Base-by-base conservation (phyloP, 495 filamentous ascomycete species). In the Aspergillus nidulans region DNA sequence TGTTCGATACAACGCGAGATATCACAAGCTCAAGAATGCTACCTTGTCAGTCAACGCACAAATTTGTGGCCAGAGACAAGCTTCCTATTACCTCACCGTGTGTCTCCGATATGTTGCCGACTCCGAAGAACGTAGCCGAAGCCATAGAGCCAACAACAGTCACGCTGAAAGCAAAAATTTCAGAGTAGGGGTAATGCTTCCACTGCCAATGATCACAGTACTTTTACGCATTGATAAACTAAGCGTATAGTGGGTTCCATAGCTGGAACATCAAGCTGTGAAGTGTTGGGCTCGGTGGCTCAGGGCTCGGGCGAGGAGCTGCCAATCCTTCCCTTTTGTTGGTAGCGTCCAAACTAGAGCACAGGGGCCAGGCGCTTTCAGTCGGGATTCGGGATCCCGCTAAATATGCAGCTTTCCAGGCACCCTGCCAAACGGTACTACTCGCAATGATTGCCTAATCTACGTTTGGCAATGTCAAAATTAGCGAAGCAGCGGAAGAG, bases 391-490 rank as follows among this genome's bases (percentile, higher is more conserved):
- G 16, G 18, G 46, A 38, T 36, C 30, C 46, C 28, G 16, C 18
- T 9, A 16, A 36, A 49, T 10, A 8, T 46, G 44, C 44, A 46
- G 44, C 13, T 20, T 20, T 19, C 13, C 20, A 44, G 23, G 20
- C 23, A 21, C 23, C 1, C 19, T 44, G 41, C 41, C 23, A n/a
- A 10, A 23, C 19, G 4, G 12, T 1, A 49, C 46, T 1, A 49
- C 46, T 49, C 44, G 52, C 52, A 52, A 52, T 41, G 26, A 26
- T 41, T 52, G 41, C 49, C 49, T 36, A 51, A 42, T 28, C 4
- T 32, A 41, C 20, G 4, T 9, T 16, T 18, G 2, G 15, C 57
- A 34, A 60, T 48, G 9, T 24, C 47, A 23, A 53, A n/a, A 45
- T 56, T 45, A 48, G n/a, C 40, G 47, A 39, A 34, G 19, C 12